Percentiles rank a stretch among this genome's conserved stretches.
phyloP scores from a whole-genome alignment of 2,329 filamentous ascomycete genomes.

The Hypoxylon sp. region DNA sequence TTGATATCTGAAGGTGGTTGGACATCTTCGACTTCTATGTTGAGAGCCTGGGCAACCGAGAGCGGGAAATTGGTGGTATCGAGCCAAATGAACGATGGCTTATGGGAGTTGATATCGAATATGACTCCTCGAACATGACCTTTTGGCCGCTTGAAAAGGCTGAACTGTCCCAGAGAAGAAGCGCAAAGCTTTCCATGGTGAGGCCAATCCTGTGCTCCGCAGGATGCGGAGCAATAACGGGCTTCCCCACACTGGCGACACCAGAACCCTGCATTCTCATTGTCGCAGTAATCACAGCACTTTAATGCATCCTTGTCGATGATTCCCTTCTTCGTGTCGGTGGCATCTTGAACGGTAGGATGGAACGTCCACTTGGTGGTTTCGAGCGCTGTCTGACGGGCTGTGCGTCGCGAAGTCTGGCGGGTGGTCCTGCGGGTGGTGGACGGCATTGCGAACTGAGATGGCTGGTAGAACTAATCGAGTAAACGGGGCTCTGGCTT shows the following conservation, averaged over 20 bases:
- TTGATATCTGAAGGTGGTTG: slow-evolving; percentile 14
- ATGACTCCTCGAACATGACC: slow-evolving; percentile 29
- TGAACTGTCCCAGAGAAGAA: neutral
- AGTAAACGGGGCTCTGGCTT: too few relatives aligned
- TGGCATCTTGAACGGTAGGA: neutral
- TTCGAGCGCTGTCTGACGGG: neutral
- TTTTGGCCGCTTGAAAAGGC: neutral
- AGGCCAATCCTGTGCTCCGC: slow-evolving; percentile 25
- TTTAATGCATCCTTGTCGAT: slow-evolving; percentile 2
- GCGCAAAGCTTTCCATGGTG: slow-evolving; percentile 34
- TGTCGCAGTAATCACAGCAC: slow-evolving; percentile 12
- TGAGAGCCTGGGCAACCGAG: slow-evolving; percentile 15
- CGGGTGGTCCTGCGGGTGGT: neutral
- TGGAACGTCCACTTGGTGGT: neutral
- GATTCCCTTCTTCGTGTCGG: neutral
- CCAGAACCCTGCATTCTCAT: neutral
- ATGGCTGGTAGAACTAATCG: neutral
- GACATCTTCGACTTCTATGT: neutral
- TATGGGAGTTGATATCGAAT: slow-evolving; percentile 16
- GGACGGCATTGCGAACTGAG: neutral
- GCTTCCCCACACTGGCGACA: slow-evolving; percentile 9
- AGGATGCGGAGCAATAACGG: slow-evolving; percentile 29
- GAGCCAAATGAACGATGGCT: slow-evolving; percentile 8
- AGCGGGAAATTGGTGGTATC: slow-evolving; percentile 1
- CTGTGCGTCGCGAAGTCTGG: neutral